Base-by-base conservation (phyloP, 2,329 filamentous ascomycete species). In the Phyllosticta ampelicida region DNA sequence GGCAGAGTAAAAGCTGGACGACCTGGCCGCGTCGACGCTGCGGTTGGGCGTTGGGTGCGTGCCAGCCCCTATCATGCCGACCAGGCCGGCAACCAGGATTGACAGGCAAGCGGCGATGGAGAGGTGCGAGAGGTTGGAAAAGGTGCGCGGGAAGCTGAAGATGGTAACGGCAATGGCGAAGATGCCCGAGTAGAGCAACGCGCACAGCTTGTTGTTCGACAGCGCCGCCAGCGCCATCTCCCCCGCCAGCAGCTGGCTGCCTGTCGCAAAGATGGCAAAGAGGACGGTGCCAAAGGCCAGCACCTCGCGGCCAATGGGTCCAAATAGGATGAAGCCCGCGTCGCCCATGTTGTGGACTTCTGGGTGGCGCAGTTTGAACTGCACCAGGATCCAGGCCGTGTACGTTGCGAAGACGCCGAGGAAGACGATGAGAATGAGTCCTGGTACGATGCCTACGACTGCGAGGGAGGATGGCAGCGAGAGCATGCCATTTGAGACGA, bases 401-500 rank as follows among this genome's bases (percentile, higher is more conserved):
- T 78, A 81, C 1, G 77, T 76, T 1, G 77, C 77, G 58, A 80
- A 79, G 9, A 74, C 64, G 29, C 78, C 78, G 9, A 80, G 72
- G 63, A 79, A 78, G 20, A 76, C 61, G 60, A 80, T 79, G 30
- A 80, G 67, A 51, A 79, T 68, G n/a, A 80, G 66, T 5, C 78
- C 78, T 0, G 79, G 79, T 1, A 80, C 76, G 53, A 80, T 70
- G 20, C 78, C 78, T 11, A 81, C 77, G 2, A 76, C 74, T 0
- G 78, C 78, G 3, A 80, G 68, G 19, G 75, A 78, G 5, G 75
- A 78, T 0, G 79, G 79, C 5, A 81, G 68, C 5, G 75, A 78
- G 8, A 81, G 73, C 74, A 80, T 80, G 59, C 78, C 79, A 61
- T 78, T 79, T 44, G 73, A 75, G 1, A 81, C 77, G 58, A 80